Evolutionary conservation across 2,329 filamentous ascomycete species (phyloP), one percentile per base, ranked within the genome.

Genomic region (Cadophora sp.): DNA sequence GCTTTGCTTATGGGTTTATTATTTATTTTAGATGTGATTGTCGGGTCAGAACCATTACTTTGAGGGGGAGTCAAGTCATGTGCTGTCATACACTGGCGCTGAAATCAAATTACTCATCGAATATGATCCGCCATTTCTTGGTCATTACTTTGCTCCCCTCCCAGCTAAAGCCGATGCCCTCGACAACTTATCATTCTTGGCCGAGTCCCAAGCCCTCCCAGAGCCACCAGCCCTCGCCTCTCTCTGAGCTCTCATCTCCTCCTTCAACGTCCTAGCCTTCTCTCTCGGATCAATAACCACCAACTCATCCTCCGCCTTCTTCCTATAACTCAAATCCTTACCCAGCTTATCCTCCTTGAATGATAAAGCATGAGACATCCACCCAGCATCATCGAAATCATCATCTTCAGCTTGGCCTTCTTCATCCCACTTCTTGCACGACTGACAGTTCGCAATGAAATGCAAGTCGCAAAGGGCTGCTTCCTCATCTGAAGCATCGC

Each of bases 371-470:
- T 98, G 95, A 4, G 88, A 88, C 89, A 97, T 92, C 94, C 95
- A 98, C 8, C 89, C 90, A 60, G 87, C 84, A 60, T 88, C 88
- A 68, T 88, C 86, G 73, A 84, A 86, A 3, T 90, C 87, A 2
- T 83, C 82, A 26, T 85, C 83, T 14, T 84, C 83, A 3, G 84
- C 87, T 50, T 82, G 80, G 19, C 73, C 74, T 43, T 81, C 77
- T 6, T 78, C 78, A 76, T 97, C 92, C 93, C 94, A 97, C 0
- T 91, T 87, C 68, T 88, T 89, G 79, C 96, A 98, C 55, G 93
- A 97, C 77, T 97, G 93, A 79, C 96, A 99, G 75, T 97, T 92
- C 60, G 92, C 92, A 71, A 99, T 97, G 79, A 98, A 99, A 79
- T 99, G 96, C 43, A 99, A 82, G 78, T 98, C 96, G 77, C 96